Conservation (phyloP, 163 green algal genomes). For the Chlorella variabilis region DNA sequence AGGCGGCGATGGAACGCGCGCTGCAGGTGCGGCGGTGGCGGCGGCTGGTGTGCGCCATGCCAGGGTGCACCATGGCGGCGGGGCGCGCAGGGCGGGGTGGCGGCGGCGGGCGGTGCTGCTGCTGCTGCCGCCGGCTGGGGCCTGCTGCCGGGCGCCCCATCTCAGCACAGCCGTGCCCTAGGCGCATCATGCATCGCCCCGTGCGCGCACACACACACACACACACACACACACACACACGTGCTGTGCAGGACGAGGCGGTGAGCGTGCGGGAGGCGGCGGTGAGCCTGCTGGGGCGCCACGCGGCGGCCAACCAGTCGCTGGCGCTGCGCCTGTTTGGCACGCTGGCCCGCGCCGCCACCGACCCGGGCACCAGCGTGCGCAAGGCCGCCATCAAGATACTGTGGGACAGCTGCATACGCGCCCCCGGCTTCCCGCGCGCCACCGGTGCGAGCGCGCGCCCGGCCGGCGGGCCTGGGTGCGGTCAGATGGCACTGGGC, state of each 20-base stretch:
- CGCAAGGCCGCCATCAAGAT: conserved; percentile 83
- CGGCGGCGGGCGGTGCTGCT: too few relatives aligned
- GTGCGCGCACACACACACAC: not conserved
- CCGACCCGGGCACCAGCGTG: conserved; percentile 78
- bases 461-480: too few relatives aligned
- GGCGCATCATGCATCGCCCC: too few relatives aligned
- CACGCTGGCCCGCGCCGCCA: conserved; percentile 36
- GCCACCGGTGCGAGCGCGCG: conserved; percentile 19
- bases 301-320: conserved; percentile 59
- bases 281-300: conserved; percentile 80
- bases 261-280: conserved; percentile 87
- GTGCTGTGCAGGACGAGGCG: conserved; percentile 68
- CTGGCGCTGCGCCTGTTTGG: conserved; percentile 76
- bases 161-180: too few relatives aligned
- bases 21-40: conserved; percentile 43
- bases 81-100: too few relatives aligned
- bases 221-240: too few relatives aligned
- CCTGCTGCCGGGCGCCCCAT: too few relatives aligned
- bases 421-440: conserved; percentile 54
- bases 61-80: too few relatives aligned
- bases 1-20: conserved; percentile 64
- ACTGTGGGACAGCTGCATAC: conserved; percentile 78
- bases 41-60: not conserved
- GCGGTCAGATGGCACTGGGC: too few relatives aligned
- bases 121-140: too few relatives aligned